Evolutionary conservation across 495 filamentous ascomycete genomes (phyloP), one percentile per base, ranked within the genome.

Genomic region (Oidiodendron maius): DNA sequence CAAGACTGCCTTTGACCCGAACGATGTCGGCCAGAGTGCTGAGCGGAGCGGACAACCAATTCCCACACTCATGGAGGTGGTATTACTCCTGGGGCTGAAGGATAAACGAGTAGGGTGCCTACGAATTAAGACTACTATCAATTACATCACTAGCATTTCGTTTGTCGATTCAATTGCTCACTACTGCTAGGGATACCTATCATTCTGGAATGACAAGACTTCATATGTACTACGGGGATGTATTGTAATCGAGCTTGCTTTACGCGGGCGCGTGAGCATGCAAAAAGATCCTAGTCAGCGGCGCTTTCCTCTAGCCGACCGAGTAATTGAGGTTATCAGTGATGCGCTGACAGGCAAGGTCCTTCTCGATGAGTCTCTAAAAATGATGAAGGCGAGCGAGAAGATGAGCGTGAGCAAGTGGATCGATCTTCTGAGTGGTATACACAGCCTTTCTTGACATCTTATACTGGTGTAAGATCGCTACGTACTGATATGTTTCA

Each of bases 161-260:
- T n/a, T 37, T 17, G 25, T 13, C 40, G n/a, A n/a, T n/a, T n/a
- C n/a, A 10, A 15, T 38, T 15, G 8, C 9, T 59, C 54, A 53
- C 20, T 23, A 11, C 34, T 23, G 20, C 12, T 36, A 55, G 53
- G 93, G 93, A 55, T 96, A 97, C 66, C 82, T 97, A 51, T 97
- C 94, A 6, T 97, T 97, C 70, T 98, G 93, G 93, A 98, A 98
- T 64, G 93, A 98, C 68, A 97, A 98, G 67, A 98, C 97, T 50
- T 96, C 90, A 23, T 98, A 98, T 66, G 93, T 94, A 48, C 73
- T 98, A 51, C 84, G 93, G 61, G 93, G 93, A 57, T 98, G 93
- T 66, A 97, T 98, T 62, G 94, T 98, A 52, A 87, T 96, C 61
- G 93, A 98, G 63, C 73, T 98, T 50, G 93, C 93, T 48, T 93